Conservation (phyloP, 331 rosid genomes). For the Erythrophleum ivorense region DNA sequence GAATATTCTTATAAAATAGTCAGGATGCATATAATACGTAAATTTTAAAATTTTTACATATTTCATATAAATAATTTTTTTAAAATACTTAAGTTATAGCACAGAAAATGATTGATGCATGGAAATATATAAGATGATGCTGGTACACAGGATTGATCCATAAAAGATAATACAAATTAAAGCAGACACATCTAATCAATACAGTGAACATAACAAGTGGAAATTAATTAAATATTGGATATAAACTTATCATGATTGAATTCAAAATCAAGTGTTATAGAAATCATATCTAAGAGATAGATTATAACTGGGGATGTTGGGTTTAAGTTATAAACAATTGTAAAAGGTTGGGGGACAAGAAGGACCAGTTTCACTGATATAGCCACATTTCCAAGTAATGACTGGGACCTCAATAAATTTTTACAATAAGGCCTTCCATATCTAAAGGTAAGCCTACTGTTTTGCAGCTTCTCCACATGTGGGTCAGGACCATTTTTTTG, state of each 20-base stretch:
- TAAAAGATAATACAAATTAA: conserved; percentile 22
- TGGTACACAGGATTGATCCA: conserved; percentile 20
- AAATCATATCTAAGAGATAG: conserved; percentile 68
- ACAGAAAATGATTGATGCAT: background rate
- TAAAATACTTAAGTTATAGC: background rate
- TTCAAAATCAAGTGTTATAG: conserved; percentile 51
- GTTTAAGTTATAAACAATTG: conserved; percentile 39
- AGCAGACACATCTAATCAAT: conserved; percentile 35
- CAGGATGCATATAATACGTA: background rate
- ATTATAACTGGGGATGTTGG: conserved; percentile 84
- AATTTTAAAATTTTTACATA: background rate
- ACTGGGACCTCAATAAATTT: conserved; percentile 38
- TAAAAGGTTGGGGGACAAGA: conserved; percentile 47
- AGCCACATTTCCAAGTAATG: conserved; percentile 67
- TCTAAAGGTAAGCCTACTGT: conserved; percentile 43
- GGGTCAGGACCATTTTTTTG: conserved; percentile 52
- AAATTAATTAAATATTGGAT: conserved; percentile 33
- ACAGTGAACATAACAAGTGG: conserved; percentile 36
- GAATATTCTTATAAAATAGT: no score
- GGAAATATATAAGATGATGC: background rate
- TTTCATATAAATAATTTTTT: background rate
- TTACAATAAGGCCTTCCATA: conserved; percentile 30
- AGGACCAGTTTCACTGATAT: conserved; percentile 52
- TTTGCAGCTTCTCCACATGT: conserved; percentile 53
- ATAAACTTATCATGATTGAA: conserved; percentile 46